A percentile compares a stretch with the other conserved stretches of the same genome.
Conservation (phyloP, 805 yeast genomes). For the Wickerhamiella nectarea region DNA sequence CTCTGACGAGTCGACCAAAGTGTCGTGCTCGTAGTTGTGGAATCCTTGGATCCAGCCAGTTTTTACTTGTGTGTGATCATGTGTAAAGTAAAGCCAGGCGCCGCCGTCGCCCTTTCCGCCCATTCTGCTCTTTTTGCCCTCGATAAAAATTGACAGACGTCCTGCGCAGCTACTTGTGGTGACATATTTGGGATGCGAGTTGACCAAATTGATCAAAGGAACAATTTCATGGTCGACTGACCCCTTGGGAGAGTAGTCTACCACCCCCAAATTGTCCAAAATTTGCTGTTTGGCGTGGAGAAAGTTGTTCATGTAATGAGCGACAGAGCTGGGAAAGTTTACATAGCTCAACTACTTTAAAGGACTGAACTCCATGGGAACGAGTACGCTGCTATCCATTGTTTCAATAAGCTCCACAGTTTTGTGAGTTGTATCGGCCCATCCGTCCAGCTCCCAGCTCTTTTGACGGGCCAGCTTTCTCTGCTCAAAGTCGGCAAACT, state of each 20-base stretch:
- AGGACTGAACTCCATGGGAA: conserved; percentile 31
- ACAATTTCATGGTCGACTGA: conserved; percentile 60
- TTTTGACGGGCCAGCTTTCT: conserved; percentile 29
- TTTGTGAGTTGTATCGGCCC: conserved; percentile 34
- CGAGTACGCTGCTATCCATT: conserved; percentile 29
- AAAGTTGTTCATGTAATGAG: conserved; percentile 2
- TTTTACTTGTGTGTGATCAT: conserved; percentile 36
- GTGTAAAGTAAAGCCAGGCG: conserved; percentile 69
- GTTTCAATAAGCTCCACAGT: conserved; percentile 29
- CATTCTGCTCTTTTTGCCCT: conserved; percentile 49
- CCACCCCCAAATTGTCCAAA: conserved; percentile 19
- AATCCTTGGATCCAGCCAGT: conserved; percentile 23
- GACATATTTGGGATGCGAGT: conserved; percentile 50
- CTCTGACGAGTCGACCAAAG: conserved; percentile 3
- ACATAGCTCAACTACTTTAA: conserved; percentile 18
- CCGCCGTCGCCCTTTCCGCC: conserved; percentile 86
- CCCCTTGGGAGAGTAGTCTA: conserved; percentile 65
- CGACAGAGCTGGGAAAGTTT: neutral
- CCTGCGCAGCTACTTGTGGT: conserved; percentile 88
- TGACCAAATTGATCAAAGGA: conserved; percentile 59
- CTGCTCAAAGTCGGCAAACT: conserved; percentile 32
- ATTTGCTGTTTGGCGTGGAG: conserved; percentile 15
- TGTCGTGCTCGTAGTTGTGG: conserved; percentile 14
- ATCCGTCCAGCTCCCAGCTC: conserved; percentile 34
- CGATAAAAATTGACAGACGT: conserved; percentile 66